These are phyloP conservation scores for Fusarium palustre DNA, from an alignment of 2,329 filamentous ascomycete species.

Conservation along the genomic window DNA sequence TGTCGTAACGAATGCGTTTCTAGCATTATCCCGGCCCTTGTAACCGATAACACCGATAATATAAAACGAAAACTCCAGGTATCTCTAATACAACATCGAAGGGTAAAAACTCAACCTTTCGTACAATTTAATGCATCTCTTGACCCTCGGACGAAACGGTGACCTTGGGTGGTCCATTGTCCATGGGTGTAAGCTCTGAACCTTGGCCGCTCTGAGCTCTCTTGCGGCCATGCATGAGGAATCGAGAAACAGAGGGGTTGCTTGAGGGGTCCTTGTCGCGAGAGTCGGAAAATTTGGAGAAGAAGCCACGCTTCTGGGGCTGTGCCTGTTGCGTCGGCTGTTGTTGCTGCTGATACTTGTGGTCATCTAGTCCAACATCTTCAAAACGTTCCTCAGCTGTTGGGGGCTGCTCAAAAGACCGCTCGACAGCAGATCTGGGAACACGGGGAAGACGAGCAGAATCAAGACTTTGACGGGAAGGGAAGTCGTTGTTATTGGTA, in stretches of 20 bases:
- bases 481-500: constrained; percentile 65
- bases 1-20: constrained; percentile 43
- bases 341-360: constrained; percentile 56
- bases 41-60: constrained; percentile 45
- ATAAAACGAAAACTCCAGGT: constrained; percentile 41
- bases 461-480: constrained; percentile 83
- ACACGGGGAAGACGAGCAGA: constrained; percentile 73
- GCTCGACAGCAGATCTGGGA: constrained; percentile 70
- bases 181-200: constrained; percentile 76
- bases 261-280: constrained; percentile 54
- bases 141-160: constrained; percentile 46
- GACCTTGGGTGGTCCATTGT: constrained; percentile 50
- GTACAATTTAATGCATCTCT: constrained; percentile 41
- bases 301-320: constrained; percentile 73
- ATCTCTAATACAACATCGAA: constrained; percentile 47
- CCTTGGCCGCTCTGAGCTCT: constrained; percentile 73
- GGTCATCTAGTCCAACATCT: constrained; percentile 88
- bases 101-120: constrained; percentile 18
- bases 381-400: constrained; percentile 86
- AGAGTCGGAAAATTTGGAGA: constrained; percentile 78
- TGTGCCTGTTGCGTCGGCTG: constrained; percentile 38
- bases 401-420: constrained; percentile 70
- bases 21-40: constrained; percentile 38
- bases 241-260: constrained; percentile 62
- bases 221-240: constrained; percentile 79